Conservation (phyloP, 2,329 filamentous ascomycete genomes). For the Arthroderma sp. region DNA sequence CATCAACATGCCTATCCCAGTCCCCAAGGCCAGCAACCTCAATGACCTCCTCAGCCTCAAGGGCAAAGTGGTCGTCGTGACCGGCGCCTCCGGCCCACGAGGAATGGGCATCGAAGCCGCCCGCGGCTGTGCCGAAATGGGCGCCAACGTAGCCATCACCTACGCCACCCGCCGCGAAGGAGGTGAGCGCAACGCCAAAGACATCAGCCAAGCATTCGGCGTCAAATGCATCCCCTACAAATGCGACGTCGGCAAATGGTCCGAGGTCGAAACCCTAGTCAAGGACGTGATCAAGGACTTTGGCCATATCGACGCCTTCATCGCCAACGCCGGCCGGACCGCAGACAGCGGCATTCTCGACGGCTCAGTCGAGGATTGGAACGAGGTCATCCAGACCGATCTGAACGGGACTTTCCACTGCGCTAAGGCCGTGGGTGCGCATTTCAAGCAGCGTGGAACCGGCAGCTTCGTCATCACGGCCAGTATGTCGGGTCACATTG, state of each 20-base stretch:
- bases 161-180: slow-evolving; percentile 49
- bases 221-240: slow-evolving; percentile 57
- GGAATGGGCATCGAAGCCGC: slow-evolving; percentile 57
- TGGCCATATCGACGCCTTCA: slow-evolving; percentile 53
- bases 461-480: slow-evolving; percentile 55
- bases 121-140: slow-evolving; percentile 51
- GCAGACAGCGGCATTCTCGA: slow-evolving; percentile 57
- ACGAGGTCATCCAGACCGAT: slow-evolving; percentile 73
- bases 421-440: slow-evolving; percentile 72
- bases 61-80: slow-evolving; percentile 35
- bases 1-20: slow-evolving; percentile 14
- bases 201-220: slow-evolving; percentile 46
- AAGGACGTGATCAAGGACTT: slow-evolving; percentile 54
- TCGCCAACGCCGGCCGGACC: slow-evolving; percentile 58
- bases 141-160: slow-evolving; percentile 53
- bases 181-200: slow-evolving; percentile 53
- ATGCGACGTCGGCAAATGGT: slow-evolving; percentile 46
- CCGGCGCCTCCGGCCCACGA: slow-evolving; percentile 44
- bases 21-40: slow-evolving; percentile 10
- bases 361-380: slow-evolving; percentile 55
- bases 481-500: slow-evolving; percentile 46
- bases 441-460: slow-evolving; percentile 54
- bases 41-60: slow-evolving; percentile 25
- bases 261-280: slow-evolving; percentile 44
- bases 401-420: slow-evolving; percentile 77